Percentiles rank a stretch among this genome's conserved stretches.
Conservation (phyloP, 2,329 filamentous ascomycete species). For the Huntiella omanensis region DNA sequence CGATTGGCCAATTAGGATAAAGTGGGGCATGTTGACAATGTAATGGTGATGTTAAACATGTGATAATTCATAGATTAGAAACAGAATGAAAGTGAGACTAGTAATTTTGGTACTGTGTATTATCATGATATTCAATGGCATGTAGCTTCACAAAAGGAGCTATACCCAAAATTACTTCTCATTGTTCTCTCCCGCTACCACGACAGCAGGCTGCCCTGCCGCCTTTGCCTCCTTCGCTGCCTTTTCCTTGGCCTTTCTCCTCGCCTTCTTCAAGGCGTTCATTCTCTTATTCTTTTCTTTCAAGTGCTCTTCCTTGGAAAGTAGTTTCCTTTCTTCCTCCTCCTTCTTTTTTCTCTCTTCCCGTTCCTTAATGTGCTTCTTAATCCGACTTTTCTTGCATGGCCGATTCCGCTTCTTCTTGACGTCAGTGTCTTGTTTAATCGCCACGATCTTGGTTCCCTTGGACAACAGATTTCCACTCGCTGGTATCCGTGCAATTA, state of each 20-base stretch:
- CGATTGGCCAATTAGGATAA: too few species aligned
- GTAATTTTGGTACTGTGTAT: too few species aligned
- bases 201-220: conserved; percentile 7
- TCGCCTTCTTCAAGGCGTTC: conserved; percentile 41
- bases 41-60: too few species aligned
- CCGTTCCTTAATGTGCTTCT: conserved; percentile 27
- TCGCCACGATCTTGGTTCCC: conserved; percentile 4
- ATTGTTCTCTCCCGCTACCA: too few species aligned
- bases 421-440: not conserved
- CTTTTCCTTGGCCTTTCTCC: conserved; percentile 37
- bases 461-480: conserved; percentile 15
- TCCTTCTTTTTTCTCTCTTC: conserved; percentile 23
- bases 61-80: too few species aligned
- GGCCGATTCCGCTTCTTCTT: conserved; percentile 16
- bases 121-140: too few species aligned
- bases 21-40: too few species aligned
- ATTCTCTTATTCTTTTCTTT: conserved; percentile 41
- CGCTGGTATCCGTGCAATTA: conserved; percentile 24
- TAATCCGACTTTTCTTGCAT: conserved; percentile 40
- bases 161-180: too few species aligned
- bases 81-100: too few species aligned
- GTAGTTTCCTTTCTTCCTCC: conserved; percentile 18
- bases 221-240: conserved; percentile 25
- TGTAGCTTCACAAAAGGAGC: too few species aligned
- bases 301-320: conserved; percentile 30